Evolutionary conservation across 192 early-diverging fungal genomes (phyloP), one percentile per base, ranked within the genome.

Genomic region (Chytriomyces sp.): DNA sequence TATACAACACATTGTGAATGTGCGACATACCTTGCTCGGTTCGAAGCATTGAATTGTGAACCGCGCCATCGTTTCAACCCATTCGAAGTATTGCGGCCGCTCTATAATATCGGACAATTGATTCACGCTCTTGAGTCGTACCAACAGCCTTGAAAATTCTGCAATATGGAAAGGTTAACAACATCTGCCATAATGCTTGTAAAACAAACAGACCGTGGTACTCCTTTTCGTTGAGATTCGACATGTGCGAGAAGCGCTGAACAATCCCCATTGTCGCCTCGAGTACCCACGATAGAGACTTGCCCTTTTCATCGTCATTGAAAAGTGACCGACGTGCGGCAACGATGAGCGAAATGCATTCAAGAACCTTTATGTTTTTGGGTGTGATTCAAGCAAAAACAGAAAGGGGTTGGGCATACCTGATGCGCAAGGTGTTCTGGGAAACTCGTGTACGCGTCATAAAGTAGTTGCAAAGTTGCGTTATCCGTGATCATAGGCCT

Each of bases 311-410:
- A 32, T 94, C 94, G 58, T 86, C 86, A 62, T 80, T 93, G 77
- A 93, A 96, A 32, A 96, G 85, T 4, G 94, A 93, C 32, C 93
- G 88, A 28, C 95, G 89, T 19, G 91, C 89, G 31, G 93, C 90
- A 0, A 93, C 89, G 3, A 94, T 70, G 68, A 91, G 83, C 17
- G 91, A 91, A 17, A 96, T 74, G 52, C 88, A 89, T 64, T 96
- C 94, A 83, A 96, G 81, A 22, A 91, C 89, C 70, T 91, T n/a
- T n/a, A 80, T 4, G 72, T 40, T 33, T 30, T 30, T 10, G n/a
- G n/a, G n/a, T n/a, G n/a, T n/a, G n/a, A n/a, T n/a, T n/a, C n/a
- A n/a, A n/a, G n/a, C n/a, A n/a, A n/a, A n/a, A n/a, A n/a, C n/a
- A n/a, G n/a, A n/a, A n/a, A n/a, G n/a, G n/a, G n/a, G n/a, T 49